Conservation (phyloP, 169 alveolate genomes). For the Babesia bigemina region DNA sequence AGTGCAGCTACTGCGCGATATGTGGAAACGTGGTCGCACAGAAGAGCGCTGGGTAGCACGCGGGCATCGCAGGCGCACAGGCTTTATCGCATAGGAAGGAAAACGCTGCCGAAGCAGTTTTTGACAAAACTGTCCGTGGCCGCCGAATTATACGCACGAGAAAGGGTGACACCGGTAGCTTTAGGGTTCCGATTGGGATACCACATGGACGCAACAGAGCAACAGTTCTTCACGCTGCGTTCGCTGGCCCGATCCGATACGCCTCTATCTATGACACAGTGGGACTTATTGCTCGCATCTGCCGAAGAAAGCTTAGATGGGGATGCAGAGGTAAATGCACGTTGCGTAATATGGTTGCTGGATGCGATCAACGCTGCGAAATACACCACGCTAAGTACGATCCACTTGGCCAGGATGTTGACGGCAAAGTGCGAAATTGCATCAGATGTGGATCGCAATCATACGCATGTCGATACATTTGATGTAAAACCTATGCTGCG, state of each 20-base stretch:
- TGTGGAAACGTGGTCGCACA: slow-evolving; percentile 52
- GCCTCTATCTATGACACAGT: slow-evolving; percentile 33
- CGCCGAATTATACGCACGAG: slow-evolving; percentile 10
- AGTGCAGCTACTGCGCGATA: slow-evolving; percentile 38
- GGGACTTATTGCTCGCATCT: slow-evolving; percentile 44
- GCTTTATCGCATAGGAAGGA: slow-evolving; percentile 33
- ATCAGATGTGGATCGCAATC: not conserved
- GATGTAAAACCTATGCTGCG: not conserved
- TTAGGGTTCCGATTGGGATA: not conserved
- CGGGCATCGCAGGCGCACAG: slow-evolving; percentile 30
- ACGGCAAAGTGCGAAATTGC: not conserved
- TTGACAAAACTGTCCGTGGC: slow-evolving; percentile 30
- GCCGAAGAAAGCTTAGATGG: not conserved
- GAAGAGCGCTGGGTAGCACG: slow-evolving; percentile 18
- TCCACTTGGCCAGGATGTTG: slow-evolving; percentile 8
- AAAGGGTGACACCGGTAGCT: not conserved
- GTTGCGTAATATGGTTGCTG: slow-evolving; percentile 9
- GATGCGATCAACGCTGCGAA: slow-evolving; percentile 40
- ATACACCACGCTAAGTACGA: slow-evolving; percentile 48
- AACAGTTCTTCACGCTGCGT: slow-evolving; percentile 34
- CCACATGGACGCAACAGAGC: not conserved
- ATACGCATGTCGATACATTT: not conserved
- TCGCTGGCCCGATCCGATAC: slow-evolving; percentile 52
- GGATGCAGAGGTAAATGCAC: not conserved
- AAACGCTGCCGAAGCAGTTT: slow-evolving; percentile 23